phyloP scores from a whole-genome alignment of 306 rosid genomes.

The Cicer cuneatum region DNA sequence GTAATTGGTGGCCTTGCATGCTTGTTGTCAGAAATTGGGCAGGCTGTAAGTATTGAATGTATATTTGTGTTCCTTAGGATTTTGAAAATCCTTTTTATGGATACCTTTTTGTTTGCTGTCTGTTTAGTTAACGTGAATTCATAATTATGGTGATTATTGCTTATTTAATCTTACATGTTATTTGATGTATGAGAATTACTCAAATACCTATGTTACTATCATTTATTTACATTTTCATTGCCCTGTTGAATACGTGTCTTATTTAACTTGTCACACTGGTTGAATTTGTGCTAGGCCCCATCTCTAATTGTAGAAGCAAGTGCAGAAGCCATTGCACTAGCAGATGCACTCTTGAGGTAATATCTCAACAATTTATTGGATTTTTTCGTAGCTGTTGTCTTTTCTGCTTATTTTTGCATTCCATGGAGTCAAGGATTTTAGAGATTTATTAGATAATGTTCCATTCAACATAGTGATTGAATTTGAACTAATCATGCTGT shows the following conservation, averaged over 20 bases:
- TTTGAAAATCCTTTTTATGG: constrained; percentile 30
- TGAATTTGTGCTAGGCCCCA: constrained; percentile 73
- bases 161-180: constrained; percentile 31
- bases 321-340: constrained; percentile 79
- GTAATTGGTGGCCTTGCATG: constrained; percentile 87
- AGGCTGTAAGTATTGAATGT: constrained; percentile 73
- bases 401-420: constrained; percentile 41
- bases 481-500: constrained; percentile 29
- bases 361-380: constrained; percentile 33
- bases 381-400: constrained; percentile 26
- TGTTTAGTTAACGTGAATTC: constrained; percentile 31
- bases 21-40: constrained; percentile 94
- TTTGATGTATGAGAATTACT: constrained; percentile 6
- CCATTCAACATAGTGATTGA: constrained; percentile 31
- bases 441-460: constrained; percentile 35
- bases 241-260: constrained; percentile 12
- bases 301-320: constrained; percentile 85
- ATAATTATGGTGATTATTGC: constrained; percentile 6
- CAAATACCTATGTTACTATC: constrained; percentile 9
- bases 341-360: constrained; percentile 92
- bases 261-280: constrained; percentile 44
- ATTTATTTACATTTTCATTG: constrained; percentile 30
- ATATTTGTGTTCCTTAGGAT: constrained; percentile 33
- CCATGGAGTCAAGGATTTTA: constrained; percentile 37
- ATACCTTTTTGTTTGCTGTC: constrained; percentile 25